Evolutionary conservation across 306 rosid genomes (phyloP), one percentile per base, ranked within the genome.

Genomic region (Rosa rugosa): DNA sequence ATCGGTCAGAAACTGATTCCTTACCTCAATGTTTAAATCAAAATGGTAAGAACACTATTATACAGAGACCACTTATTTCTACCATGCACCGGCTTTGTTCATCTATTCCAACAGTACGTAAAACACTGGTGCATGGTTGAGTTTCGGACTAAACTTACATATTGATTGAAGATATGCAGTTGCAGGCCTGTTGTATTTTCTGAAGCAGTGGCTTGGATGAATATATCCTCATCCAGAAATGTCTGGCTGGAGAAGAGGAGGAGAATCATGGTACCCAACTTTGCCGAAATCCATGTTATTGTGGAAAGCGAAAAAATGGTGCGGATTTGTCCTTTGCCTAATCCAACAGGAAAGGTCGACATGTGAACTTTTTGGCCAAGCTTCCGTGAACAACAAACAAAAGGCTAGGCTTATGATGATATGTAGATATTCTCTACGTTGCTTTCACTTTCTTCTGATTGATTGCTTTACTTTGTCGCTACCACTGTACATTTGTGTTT

Each of bases 141-240:
- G 13, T 27, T 62, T 62, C 20, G 13, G 41, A 16, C 20, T 31
- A 23, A 14, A 51, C 56, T 53, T 82, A 90, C 94, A 76, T 90
- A 81, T 49, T 20, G 81, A 74, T 88, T 92, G 74, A 77, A 78
- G 81, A 90, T 74, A 12, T 27, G 78, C 66, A 92, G 80, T 64
- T 86, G 88, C 80, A 90, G 87, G 69, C 79, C 84, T 13, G 46
- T 51, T 20, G 50, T n/a, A 41, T 57, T 57, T 57, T 74, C 69
- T 14, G 49, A 34, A 65, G 45, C 22, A 36, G 11, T 17, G 46
- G 70, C 72, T 18, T 67, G 50, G 72, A 67, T 41, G 72, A 67
- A 67, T 4, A 20, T 8, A 20, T 38, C 11, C 11, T 13, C 16
- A 20, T 67, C 49, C 71, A 67, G 14, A 38, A 67, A 38, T 17